Conservation (phyloP, 805 yeast species). For the Saturnispora sanitii region DNA sequence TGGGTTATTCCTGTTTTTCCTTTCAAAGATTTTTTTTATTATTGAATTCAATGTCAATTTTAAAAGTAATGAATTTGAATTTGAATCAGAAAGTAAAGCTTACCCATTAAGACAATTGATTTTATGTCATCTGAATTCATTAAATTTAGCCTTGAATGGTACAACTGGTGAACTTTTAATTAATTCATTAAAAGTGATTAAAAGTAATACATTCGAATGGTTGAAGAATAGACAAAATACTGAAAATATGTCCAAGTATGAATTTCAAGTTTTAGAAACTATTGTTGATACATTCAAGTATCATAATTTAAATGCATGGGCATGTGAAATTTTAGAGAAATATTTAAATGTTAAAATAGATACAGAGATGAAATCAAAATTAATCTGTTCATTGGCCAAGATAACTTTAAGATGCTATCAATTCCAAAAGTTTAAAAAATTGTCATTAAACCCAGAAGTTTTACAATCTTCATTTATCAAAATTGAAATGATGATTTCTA, state of each 20-base stretch:
- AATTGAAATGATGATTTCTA: constrained; percentile 3
- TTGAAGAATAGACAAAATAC: neutral
- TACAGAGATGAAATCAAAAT: neutral
- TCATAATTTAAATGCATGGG: constrained; percentile 14
- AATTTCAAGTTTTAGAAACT: constrained; percentile 23
- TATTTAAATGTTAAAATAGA: constrained; percentile 3
- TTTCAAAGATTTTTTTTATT: constrained; percentile 20
- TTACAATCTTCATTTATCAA: neutral
- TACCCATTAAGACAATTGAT: constrained; percentile 13
- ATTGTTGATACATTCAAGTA: constrained; percentile 20
- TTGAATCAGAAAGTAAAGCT: constrained; percentile 14
- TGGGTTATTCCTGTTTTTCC: constrained; percentile 24
- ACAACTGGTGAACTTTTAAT: neutral
- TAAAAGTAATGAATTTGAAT: constrained; percentile 13
- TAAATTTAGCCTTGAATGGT: constrained; percentile 4
- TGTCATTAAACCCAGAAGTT: neutral
- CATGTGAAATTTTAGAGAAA: constrained; percentile 11
- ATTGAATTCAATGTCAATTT: constrained; percentile 20
- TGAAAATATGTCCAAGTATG: constrained; percentile 18
- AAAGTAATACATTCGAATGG: constrained; percentile 5
- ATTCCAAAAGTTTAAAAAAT: neutral
- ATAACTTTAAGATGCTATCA: constrained; percentile 1
- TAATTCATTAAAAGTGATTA: neutral
- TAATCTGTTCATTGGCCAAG: neutral
- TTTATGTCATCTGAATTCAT: constrained; percentile 17